These are phyloP conservation scores for Choiromyces venosus DNA, from an alignment of 495 filamentous ascomycete genomes.

Conservation along the genomic window DNA sequence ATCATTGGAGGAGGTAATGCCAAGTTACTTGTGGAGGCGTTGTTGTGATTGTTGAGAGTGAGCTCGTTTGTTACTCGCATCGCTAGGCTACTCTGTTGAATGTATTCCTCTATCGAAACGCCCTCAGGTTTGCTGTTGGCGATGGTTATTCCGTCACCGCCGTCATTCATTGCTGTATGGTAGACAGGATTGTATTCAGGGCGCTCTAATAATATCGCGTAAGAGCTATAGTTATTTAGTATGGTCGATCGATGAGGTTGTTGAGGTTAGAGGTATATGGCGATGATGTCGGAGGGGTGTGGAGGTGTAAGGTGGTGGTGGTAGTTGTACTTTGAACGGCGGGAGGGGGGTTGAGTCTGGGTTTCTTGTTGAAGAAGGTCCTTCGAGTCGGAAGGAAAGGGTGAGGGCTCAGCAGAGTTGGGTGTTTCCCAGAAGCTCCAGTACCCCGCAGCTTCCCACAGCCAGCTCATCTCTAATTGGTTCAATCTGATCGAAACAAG, in stretches of 20 bases:
- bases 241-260: slow-evolving; percentile 1
- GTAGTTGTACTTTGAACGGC: not conserved
- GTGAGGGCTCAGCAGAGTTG: not conserved
- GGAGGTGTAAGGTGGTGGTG: not conserved
- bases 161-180: slow-evolving; percentile 32
- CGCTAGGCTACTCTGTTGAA: slow-evolving; percentile 14
- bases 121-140: slow-evolving; percentile 28
- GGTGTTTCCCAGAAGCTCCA: slow-evolving; percentile 3
- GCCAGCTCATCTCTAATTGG: not conserved
- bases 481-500: slow-evolving; percentile 4
- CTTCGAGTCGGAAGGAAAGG: not conserved
- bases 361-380: not conserved
- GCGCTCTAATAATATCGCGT: not conserved
- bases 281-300: slow-evolving; percentile 1
- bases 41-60: slow-evolving; percentile 7
- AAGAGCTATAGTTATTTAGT: not conserved
- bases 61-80: slow-evolving; percentile 15
- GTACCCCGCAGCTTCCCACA: not conserved
- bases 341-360: not conserved
- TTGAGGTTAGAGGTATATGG: not conserved
- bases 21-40: slow-evolving; percentile 20
- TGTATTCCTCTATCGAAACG: slow-evolving; percentile 27
- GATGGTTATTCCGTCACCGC: slow-evolving; percentile 34
- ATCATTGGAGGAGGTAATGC: slow-evolving; percentile 23
- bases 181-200: not conserved